Conservation (phyloP, 768 basidiomycete genomes). For the Lactarius evosmus region DNA sequence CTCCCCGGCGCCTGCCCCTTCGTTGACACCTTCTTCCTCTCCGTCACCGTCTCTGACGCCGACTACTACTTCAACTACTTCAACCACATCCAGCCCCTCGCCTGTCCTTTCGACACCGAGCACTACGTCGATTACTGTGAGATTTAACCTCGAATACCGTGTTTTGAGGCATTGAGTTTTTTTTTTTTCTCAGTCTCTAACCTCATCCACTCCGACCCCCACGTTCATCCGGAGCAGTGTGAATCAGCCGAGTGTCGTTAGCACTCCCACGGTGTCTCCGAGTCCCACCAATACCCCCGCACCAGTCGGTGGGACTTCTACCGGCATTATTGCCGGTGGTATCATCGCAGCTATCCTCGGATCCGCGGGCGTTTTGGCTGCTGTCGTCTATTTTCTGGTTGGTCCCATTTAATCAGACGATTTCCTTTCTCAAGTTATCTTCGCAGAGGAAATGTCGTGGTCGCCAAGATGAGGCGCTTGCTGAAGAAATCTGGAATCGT, state of each 20-base stretch:
- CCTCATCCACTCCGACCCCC: not conserved
- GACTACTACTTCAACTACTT: not conserved
- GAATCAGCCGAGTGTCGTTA: not conserved
- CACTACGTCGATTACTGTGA: constrained; percentile 7
- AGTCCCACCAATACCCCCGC: constrained; percentile 12
- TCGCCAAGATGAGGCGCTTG: constrained; percentile 35
- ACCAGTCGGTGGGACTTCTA: constrained; percentile 18
- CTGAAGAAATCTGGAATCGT: constrained; percentile 45
- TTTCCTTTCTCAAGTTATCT: not conserved
- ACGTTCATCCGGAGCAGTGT: constrained; percentile 14
- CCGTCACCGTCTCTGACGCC: not conserved
- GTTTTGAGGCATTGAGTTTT: not conserved
- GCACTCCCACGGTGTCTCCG: constrained; percentile 7
- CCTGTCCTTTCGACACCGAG: not conserved
- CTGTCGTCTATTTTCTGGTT: constrained; percentile 38
- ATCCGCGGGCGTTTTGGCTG: constrained; percentile 34
- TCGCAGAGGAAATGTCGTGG: constrained; percentile 32
- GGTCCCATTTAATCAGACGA: constrained; percentile 22
- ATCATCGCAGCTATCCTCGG: constrained; percentile 38
- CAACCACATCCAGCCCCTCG: not conserved
- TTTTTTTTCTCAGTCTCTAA: not conserved
- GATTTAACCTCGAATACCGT: not conserved
- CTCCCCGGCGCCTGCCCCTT: not conserved
- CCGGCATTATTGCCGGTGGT: constrained; percentile 36
- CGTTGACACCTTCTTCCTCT: constrained; percentile 4